Evolutionary conservation across 2,329 filamentous ascomycete species (phyloP), one percentile per base, ranked within the genome.

Genomic region (Cladosporium sp.): DNA sequence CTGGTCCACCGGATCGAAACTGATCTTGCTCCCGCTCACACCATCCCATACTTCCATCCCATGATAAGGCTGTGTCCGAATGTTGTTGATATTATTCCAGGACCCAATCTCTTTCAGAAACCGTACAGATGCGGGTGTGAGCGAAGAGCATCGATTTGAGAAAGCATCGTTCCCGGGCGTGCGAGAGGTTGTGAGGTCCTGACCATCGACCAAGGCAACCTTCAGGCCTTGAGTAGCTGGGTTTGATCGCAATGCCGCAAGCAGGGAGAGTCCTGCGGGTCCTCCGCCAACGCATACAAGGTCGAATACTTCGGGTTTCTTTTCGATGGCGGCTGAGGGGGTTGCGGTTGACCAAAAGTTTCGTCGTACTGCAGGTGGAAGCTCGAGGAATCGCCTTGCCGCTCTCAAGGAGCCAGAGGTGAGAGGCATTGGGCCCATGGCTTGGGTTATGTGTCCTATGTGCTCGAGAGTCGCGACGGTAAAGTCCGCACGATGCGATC

Each of bases 1-100:
- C 30, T 55, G 53, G 19, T 65, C 58, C 20, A 57, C 15, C 2
- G 60, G 59, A 53, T 69, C 65, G 68, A 98, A 98, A 59, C 88
- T 86, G 66, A 98, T 93, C 59, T 84, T 82, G 30, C 90, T 88
- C 52, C 83, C 90, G 35, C 86, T 88, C 50, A 95, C 82, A 55
- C 92, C 94, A 67, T 98, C 93, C 93, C 94, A 98, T 27, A 97
- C 93, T 67, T 95, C 86, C 93, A 98, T 98, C 61, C 92, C 87
- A 53, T 94, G 84, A 68, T 96, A 98, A 1, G 84, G 79, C 72
- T 96, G 91, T 29, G 93, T 81, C 27, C 93, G 82, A 5, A 80
- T 74, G 36, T 76, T 72, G 58, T 87, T 78, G 53, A 96, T 74
- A 63, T 94, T 83, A 6, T 76, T 65, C 93, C 92, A 97, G 43